Conservation (phyloP, 73 alveolate genomes). For the Symbiodinium natans region DNA sequence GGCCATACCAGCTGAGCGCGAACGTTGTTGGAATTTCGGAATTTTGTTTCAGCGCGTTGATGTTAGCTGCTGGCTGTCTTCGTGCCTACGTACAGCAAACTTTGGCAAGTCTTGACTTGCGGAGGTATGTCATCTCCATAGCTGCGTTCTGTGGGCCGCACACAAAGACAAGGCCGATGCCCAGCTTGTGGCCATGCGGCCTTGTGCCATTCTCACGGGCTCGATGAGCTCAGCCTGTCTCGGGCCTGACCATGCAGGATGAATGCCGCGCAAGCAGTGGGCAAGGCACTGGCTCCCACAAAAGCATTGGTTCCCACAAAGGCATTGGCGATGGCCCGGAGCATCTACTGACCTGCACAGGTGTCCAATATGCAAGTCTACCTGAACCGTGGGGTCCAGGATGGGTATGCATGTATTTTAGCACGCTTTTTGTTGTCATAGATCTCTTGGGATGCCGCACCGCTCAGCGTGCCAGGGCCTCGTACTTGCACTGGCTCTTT, state of each 20-base stretch:
- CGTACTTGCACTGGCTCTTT: slow-evolving; percentile 48
- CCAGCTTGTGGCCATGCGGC: too few relatives aligned
- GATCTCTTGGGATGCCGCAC: too few relatives aligned
- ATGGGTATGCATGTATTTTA: background rate
- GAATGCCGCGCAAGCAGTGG: slow-evolving; percentile 90
- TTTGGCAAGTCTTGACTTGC: background rate
- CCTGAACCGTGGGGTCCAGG: slow-evolving; percentile 91
- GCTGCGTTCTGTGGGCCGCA: slow-evolving; percentile 85
- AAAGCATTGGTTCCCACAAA: too few relatives aligned
- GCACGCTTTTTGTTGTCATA: too few relatives aligned
- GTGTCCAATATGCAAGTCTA: slow-evolving; percentile 91
- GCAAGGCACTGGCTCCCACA: slow-evolving; percentile 42
- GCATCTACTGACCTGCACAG: background rate
- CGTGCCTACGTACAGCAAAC: too few relatives aligned
- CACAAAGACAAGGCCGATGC: slow-evolving; percentile 36
- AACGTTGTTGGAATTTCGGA: too few relatives aligned
- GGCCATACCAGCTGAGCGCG: too few relatives aligned
- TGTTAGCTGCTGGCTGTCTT: too few relatives aligned
- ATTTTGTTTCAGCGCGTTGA: too few relatives aligned
- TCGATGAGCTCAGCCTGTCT: too few relatives aligned
- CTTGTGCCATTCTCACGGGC: too few relatives aligned
- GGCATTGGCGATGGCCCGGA: too few relatives aligned
- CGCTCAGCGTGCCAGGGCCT: slow-evolving; percentile 39
- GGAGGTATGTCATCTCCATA: slow-evolving; percentile 71
- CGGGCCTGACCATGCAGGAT: background rate